Evolutionary conservation across 164 flowering plant species (phyloP).

Genomic region (Kalanchoe fedtschenkoi): DNA sequence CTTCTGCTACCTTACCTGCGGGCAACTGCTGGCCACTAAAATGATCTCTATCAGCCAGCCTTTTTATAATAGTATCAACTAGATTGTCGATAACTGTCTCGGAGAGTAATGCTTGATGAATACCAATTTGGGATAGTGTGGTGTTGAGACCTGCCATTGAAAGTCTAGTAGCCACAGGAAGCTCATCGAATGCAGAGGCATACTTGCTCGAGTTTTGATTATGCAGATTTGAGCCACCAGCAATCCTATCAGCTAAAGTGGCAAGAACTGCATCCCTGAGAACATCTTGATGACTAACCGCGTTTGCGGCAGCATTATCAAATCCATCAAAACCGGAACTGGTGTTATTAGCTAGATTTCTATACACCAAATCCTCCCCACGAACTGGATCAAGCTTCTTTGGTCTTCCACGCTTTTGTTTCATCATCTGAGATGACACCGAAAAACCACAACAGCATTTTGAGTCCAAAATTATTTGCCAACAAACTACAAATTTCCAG

Average conservation of each 20-base stretch:
- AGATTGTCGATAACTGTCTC: background rate
- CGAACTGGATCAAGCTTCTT: constrained; percentile 3
- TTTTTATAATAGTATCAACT: background rate
- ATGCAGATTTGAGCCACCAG: background rate
- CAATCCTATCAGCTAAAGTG: background rate
- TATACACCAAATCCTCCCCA: background rate
- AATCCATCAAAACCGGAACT: background rate
- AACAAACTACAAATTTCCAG: background rate
- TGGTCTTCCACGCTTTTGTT: constrained; percentile 1
- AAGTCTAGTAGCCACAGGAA: background rate
- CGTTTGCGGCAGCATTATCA: background rate
- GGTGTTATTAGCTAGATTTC: background rate
- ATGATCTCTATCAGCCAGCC: constrained; percentile 1
- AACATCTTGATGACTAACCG: background rate
- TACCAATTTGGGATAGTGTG: background rate
- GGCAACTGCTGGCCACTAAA: background rate
- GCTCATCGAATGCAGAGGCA: background rate
- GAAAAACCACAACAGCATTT: background rate
- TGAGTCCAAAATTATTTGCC: background rate
- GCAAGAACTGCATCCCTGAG: background rate
- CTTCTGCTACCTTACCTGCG: background rate
- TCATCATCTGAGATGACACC: background rate
- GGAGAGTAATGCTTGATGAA: background rate
- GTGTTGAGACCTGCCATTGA: background rate
- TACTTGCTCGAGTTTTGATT: background rate